Evolutionary conservation across 495 filamentous ascomycete genomes (phyloP), one percentile per base, ranked within the genome.

Genomic region (Aspergillus haitiensis): DNA sequence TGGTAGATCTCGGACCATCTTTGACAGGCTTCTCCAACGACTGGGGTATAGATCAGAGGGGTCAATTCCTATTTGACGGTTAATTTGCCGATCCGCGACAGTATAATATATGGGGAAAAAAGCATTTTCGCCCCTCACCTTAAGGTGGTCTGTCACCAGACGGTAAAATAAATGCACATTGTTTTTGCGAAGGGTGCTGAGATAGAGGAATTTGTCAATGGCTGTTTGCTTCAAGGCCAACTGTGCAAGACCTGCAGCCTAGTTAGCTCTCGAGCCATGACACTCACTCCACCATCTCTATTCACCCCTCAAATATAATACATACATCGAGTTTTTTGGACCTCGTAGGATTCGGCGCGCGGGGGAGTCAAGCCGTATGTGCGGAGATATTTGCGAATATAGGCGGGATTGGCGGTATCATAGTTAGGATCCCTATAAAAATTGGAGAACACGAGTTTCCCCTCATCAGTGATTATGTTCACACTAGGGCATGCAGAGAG

Each of bases 1-100:
- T 92, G 95, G 81, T 94, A 98, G 65, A 98, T 88, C 63, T 95
- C 90, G 35, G 91, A 96, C 86, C 95, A 98, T 71, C 93, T 85
- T 64, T 96, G 76, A 77, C 94, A 98, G 34, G 95, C 94, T 70
- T 98, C 93, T 63, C 94, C 94, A 65, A 98, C 95, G 63, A 92
- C 94, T 6, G 94, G 94, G 15, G 94, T 98, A 77, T 98, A 98
- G 67, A 98, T 96, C 58, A 97, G 78, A 46, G 94, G 94, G 64
- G 95, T 97, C 64, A 97, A 75, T 69, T 93, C 89, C 76, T 89
- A 74, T 56, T 62, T 50, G 49, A 47, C 50, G 35, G 60, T 69
- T 52, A 68, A 51, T 55, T 47, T 8, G 7, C 15, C 18, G 12
- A 47, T 51, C 55, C 5, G 51, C 46, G 44, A 55, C 34, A 44